Conservation (phyloP, 805 yeast species). For the Wickerhamiella slavikovae region DNA sequence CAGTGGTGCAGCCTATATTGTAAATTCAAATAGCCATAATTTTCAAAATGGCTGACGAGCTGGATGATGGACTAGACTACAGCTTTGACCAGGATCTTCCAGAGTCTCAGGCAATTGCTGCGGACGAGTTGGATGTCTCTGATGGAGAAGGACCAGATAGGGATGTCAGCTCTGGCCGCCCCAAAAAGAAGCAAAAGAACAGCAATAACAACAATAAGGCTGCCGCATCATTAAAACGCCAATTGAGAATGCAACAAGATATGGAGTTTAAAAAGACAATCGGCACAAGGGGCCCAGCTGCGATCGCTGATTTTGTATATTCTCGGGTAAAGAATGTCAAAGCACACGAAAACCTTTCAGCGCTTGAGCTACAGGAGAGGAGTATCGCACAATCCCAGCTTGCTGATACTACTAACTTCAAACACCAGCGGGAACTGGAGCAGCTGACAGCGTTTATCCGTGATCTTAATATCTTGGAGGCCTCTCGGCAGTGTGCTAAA, state of each 20-base stretch:
- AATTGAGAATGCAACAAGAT: slow-evolving; percentile 6
- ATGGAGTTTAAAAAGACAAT: slow-evolving; percentile 33
- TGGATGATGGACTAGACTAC: slow-evolving; percentile 61
- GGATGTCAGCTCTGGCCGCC: slow-evolving; percentile 4
- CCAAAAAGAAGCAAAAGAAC: slow-evolving; percentile 12
- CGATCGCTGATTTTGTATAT: slow-evolving; percentile 50
- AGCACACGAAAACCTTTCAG: slow-evolving; percentile 38
- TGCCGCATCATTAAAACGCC: too few species aligned
- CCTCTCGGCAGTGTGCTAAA: too few species aligned
- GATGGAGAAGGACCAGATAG: slow-evolving; percentile 11
- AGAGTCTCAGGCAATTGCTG: slow-evolving; percentile 17
- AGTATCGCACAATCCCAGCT: slow-evolving; percentile 38
- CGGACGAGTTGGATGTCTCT: slow-evolving; percentile 12
- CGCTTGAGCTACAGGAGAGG: slow-evolving; percentile 51
- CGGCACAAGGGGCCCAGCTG: slow-evolving; percentile 33
- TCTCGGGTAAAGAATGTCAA: slow-evolving; percentile 32
- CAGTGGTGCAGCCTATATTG: too few species aligned
- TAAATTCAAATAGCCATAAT: too few species aligned
- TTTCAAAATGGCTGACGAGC: slow-evolving; percentile 27
- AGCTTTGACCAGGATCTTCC: slow-evolving; percentile 26
- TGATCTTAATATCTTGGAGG: too few species aligned
- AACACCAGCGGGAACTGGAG: slow-evolving; percentile 30
- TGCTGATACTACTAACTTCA: slow-evolving; percentile 40
- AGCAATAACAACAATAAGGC: slow-evolving; percentile 8
- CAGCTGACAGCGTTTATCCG: slow-evolving; percentile 36